phyloP scores from a whole-genome alignment of 2,329 filamentous ascomycete genomes.

The Acephala macrosclerotiorum region DNA sequence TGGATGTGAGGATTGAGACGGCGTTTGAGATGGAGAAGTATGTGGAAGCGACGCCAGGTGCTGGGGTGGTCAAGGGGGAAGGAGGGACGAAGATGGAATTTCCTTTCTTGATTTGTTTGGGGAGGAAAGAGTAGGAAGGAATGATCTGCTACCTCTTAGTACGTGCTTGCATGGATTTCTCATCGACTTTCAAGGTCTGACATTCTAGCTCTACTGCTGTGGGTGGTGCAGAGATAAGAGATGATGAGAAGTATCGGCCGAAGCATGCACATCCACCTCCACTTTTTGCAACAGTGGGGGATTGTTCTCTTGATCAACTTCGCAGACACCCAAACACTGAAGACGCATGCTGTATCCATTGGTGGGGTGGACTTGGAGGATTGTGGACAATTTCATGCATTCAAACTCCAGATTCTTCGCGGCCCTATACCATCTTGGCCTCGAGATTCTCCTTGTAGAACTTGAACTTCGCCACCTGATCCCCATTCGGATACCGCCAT shows the following conservation, averaged over 20 bases:
- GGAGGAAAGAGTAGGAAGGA: conserved; percentile 36
- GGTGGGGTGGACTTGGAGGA: neutral
- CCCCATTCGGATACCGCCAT: conserved; percentile 5
- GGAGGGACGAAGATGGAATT: conserved; percentile 46
- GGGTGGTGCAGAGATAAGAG: too few relatives aligned
- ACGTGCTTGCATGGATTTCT: too few relatives aligned
- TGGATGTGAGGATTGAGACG: conserved; percentile 53
- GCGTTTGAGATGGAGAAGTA: conserved; percentile 58
- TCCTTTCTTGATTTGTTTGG: conserved; percentile 49
- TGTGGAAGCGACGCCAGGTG: conserved; percentile 53
- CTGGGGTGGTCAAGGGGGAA: conserved; percentile 41
- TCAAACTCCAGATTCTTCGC: neutral
- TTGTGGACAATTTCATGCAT: neutral
- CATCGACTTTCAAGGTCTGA: too few relatives aligned
- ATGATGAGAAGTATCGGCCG: too few relatives aligned
- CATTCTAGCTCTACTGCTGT: too few relatives aligned
- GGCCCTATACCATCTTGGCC: neutral
- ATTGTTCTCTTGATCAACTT: too few relatives aligned
- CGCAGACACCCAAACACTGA: too few relatives aligned
- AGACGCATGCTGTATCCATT: neutral
- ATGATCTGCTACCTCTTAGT: too few relatives aligned
- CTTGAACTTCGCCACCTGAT: neutral
- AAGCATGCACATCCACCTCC: too few relatives aligned
- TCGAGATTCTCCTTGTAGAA: neutral
- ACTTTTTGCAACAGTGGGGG: too few relatives aligned